Conservation (phyloP, 2,329 filamentous ascomycete species). For the Scedosporium boydii region DNA sequence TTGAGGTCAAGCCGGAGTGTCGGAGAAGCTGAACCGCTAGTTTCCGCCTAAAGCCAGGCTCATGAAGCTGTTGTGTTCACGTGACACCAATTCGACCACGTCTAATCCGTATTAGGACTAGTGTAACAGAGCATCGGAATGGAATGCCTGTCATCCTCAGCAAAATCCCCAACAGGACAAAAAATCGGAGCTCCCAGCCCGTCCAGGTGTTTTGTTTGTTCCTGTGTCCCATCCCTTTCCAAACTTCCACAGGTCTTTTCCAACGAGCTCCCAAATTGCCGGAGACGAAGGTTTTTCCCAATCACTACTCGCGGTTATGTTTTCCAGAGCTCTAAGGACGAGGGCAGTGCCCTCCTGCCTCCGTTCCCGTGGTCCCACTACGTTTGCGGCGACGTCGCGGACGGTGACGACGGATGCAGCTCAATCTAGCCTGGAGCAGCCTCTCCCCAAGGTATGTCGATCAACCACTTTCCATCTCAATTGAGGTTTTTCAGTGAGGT, state of each 20-base stretch:
- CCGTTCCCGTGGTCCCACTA: slow-evolving; percentile 35
- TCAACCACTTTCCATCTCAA: background rate
- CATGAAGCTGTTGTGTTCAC: slow-evolving; percentile 1
- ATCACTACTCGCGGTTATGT: slow-evolving; percentile 38
- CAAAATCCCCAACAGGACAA: slow-evolving; percentile 33
- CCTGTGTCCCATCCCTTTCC: slow-evolving; percentile 12
- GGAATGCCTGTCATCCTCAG: background rate
- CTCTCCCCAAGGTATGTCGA: slow-evolving; percentile 39
- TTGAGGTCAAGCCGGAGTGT: background rate
- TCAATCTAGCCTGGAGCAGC: slow-evolving; percentile 78
- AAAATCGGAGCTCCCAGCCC: slow-evolving; percentile 30
- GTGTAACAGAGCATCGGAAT: background rate
- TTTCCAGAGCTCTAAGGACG: slow-evolving; percentile 59
- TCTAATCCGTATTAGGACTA: background rate
- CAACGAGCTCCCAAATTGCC: background rate
- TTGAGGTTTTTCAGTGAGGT: background rate
- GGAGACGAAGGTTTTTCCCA: background rate
- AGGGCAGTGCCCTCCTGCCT: slow-evolving; percentile 49
- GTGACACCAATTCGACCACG: background rate
- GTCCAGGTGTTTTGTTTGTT: slow-evolving; percentile 8
- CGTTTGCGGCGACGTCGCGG: slow-evolving; percentile 47
- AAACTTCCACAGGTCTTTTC: background rate
- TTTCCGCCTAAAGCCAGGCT: background rate
- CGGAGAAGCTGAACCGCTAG: background rate
- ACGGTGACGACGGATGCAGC: slow-evolving; percentile 93